These are phyloP conservation scores for Citrullus mucosospermus DNA, from an alignment of 306 rosid genomes.

Conservation along the genomic window DNA sequence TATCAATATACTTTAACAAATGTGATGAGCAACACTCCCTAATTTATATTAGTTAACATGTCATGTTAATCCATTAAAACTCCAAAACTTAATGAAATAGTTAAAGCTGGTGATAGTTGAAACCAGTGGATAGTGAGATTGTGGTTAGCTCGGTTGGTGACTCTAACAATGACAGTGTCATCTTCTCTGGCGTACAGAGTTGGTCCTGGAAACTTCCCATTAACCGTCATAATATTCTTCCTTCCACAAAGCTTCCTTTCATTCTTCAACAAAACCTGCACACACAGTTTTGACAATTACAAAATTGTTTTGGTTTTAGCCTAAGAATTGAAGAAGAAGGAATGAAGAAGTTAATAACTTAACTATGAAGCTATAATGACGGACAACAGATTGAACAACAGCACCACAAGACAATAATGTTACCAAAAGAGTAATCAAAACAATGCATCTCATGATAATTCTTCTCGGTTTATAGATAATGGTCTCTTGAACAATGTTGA, in stretches of 20 bases:
- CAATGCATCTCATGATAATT: neutral
- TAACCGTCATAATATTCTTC: slow-evolving; percentile 35
- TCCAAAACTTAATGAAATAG: too few species aligned
- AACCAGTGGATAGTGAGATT: slow-evolving; percentile 70
- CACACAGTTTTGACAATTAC: too few species aligned
- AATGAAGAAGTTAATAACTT: slow-evolving; percentile 15
- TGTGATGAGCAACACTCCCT: too few species aligned
- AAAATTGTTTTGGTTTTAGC: too few species aligned
- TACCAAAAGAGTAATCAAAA: slow-evolving; percentile 21
- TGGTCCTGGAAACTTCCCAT: slow-evolving; percentile 66
- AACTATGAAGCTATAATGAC: slow-evolving; percentile 41
- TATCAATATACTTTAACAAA: too few species aligned
- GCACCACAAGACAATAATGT: slow-evolving; percentile 31
- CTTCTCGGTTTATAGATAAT: neutral
- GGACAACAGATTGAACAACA: slow-evolving; percentile 34
- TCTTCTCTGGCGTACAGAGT: slow-evolving; percentile 60
- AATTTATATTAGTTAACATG: too few species aligned
- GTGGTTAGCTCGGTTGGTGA: slow-evolving; percentile 43
- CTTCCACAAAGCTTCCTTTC: slow-evolving; percentile 48
- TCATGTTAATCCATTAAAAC: too few species aligned
- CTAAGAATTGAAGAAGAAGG: neutral
- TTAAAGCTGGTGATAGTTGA: neutral
- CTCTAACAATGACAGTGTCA: slow-evolving; percentile 47
- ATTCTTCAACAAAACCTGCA: slow-evolving; percentile 52
- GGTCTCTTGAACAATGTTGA: neutral